Conservation (phyloP, 2,329 filamentous ascomycete species). For the Colletotrichum chlorophyti region DNA sequence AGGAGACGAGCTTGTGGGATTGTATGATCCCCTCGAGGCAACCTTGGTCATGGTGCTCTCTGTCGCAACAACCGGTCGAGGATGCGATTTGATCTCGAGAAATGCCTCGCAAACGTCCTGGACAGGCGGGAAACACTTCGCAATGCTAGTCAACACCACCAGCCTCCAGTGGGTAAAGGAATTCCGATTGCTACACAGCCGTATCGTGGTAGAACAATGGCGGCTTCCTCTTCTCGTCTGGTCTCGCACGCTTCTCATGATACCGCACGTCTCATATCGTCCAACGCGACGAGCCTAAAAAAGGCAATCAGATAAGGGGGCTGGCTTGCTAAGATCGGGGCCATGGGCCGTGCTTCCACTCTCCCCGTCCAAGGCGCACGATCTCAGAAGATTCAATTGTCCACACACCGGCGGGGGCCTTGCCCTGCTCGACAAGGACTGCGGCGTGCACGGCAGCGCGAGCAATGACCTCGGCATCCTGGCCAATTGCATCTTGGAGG, state of each 20-base stretch:
- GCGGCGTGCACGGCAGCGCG: conserved; percentile 69
- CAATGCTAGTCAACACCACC: neutral
- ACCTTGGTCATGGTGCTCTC: neutral
- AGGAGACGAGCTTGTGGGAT: neutral
- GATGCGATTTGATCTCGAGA: neutral
- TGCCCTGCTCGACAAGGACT: conserved; percentile 63
- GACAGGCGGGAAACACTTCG: neutral
- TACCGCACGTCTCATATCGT: too few species aligned
- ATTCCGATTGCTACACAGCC: neutral
- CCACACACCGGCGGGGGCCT: conserved; percentile 68
- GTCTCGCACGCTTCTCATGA: too few species aligned
- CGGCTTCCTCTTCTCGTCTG: neutral
- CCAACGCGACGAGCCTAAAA: neutral
- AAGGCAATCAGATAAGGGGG: neutral
- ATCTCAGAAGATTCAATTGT: conserved; percentile 67
- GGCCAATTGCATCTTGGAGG: conserved; percentile 71
- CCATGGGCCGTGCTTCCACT: conserved; percentile 50
- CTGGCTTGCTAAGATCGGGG: conserved; percentile 27
- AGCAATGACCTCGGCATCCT: conserved; percentile 77
- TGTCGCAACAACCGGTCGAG: neutral
- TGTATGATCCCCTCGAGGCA: too few species aligned
- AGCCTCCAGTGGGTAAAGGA: neutral
- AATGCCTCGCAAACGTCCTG: neutral
- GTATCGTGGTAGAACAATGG: conserved; percentile 6
- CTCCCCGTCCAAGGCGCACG: conserved; percentile 68